phyloP scores from a whole-genome alignment of 2,329 filamentous ascomycete species.

The Fusarium sarcochroum region DNA sequence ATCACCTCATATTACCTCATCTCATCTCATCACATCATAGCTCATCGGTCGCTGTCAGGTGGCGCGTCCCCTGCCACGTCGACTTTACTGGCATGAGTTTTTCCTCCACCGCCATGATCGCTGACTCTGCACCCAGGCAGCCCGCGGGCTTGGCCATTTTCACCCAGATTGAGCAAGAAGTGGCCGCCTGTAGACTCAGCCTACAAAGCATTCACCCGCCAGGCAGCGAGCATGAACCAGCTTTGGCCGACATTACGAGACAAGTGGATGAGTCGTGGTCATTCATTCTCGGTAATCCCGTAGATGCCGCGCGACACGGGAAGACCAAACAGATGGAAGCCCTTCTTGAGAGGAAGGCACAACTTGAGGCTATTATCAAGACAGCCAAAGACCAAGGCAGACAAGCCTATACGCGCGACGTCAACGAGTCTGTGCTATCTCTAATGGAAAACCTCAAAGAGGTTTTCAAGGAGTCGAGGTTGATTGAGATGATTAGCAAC shows the following conservation, averaged over 20 bases:
- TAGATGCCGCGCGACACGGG: background rate
- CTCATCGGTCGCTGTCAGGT: no score
- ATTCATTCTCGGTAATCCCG: background rate
- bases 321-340: background rate
- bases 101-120: background rate
- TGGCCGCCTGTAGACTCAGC: slow-evolving; percentile 2
- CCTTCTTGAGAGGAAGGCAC: background rate
- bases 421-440: slow-evolving; percentile 16
- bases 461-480: background rate
- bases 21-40: background rate
- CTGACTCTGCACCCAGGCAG: background rate
- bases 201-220: slow-evolving; percentile 2
- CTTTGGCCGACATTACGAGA: background rate
- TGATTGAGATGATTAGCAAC: background rate
- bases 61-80: background rate
- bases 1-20: background rate
- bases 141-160: background rate
- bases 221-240: background rate
- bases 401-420: slow-evolving; percentile 10
- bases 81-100: background rate
- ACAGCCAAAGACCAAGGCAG: no score
- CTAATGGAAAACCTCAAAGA: slow-evolving; percentile 16
- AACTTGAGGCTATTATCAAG: background rate
- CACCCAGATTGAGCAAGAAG: slow-evolving; percentile 11
- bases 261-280: background rate